Evolutionary conservation across 179 eudicot species (phyloP).

Genomic region (Gypsophila paniculata): DNA sequence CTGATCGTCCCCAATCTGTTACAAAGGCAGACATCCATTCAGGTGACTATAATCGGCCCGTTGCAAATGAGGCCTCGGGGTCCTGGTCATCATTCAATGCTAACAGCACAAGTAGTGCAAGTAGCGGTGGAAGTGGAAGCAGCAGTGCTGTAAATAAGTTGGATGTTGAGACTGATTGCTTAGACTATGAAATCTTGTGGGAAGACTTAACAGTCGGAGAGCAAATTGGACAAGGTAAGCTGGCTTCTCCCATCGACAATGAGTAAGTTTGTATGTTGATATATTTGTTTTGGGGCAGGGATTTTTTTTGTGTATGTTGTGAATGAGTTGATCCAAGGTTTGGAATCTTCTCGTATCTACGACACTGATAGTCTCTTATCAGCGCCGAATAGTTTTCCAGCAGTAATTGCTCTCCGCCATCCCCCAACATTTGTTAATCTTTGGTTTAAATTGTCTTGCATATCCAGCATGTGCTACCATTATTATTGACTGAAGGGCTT

Average conservation of each 20-base stretch:
- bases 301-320: not conserved
- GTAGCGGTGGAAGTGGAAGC: constrained; percentile 84
- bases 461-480: not conserved
- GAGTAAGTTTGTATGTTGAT: not conserved
- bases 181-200: constrained; percentile 93
- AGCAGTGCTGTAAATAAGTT: constrained; percentile 71
- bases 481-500: not conserved
- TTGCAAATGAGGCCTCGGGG: constrained; percentile 61
- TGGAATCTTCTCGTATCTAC: not conserved
- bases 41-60: constrained; percentile 43
- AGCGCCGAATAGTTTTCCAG: not conserved
- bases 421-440: not conserved
- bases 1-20: constrained; percentile 34
- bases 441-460: not conserved
- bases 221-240: constrained; percentile 94
- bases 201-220: constrained; percentile 91
- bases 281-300: not conserved
- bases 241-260: not conserved
- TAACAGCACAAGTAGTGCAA: constrained; percentile 79
- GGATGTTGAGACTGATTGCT: constrained; percentile 66
- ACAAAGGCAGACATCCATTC: constrained; percentile 49
- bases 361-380: not conserved
- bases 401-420: not conserved
- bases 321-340: not conserved
- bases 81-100: constrained; percentile 81